Percentiles rank a stretch among this genome's conserved stretches.
These are phyloP conservation scores for Colletotrichum viniferum DNA, from an alignment of 2,329 filamentous ascomycete genomes.

Conservation along the genomic window DNA sequence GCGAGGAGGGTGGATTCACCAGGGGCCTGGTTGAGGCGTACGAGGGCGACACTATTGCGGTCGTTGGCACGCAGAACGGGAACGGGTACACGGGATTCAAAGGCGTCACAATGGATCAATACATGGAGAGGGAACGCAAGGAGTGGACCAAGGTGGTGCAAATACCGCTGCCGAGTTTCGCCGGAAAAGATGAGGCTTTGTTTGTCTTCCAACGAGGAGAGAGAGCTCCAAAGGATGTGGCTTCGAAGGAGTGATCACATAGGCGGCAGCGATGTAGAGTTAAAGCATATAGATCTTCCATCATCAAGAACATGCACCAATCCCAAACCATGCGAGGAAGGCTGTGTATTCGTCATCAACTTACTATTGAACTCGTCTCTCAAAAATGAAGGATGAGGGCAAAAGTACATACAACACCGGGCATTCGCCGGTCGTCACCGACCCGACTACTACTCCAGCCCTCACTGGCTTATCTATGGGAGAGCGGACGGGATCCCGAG, in stretches of 20 bases:
- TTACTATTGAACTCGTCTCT: neutral
- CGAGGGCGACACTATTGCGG: constrained; percentile 67
- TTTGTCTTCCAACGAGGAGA: constrained; percentile 66
- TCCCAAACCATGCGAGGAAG: no score
- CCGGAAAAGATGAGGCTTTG: constrained; percentile 77
- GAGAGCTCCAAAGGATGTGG: constrained; percentile 31
- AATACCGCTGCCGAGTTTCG: constrained; percentile 74
- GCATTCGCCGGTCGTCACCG: no score
- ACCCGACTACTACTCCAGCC: no score
- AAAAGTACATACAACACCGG: no score
- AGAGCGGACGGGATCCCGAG: neutral
- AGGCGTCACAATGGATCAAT: constrained; percentile 67
- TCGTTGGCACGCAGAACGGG: constrained; percentile 75
- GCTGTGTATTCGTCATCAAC: neutral
- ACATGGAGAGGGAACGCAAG: constrained; percentile 61
- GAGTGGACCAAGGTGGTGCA: constrained; percentile 66
- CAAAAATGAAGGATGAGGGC: neutral
- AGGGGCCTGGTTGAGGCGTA: constrained; percentile 65
- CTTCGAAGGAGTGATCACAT: neutral
- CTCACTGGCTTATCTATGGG: no score
- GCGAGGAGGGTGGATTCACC: constrained; percentile 69
- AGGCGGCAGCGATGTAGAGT: neutral
- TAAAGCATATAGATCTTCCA: neutral
- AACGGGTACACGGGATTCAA: constrained; percentile 78
- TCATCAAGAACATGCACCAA: neutral